Conservation (phyloP, 2,329 filamentous ascomycete genomes). For the Trichophyton equinum region DNA sequence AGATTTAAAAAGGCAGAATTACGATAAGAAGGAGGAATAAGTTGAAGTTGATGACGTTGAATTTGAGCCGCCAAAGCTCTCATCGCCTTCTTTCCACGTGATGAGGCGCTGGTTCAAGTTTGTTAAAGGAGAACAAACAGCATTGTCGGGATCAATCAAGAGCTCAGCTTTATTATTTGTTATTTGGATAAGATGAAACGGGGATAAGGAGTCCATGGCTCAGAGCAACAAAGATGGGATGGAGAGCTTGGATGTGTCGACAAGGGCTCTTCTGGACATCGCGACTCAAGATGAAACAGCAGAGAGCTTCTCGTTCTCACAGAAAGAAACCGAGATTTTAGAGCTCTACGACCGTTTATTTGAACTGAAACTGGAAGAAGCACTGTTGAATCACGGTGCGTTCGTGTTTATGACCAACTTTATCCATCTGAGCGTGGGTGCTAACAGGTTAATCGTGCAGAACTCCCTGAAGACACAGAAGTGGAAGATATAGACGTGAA, state of each 20-base stretch:
- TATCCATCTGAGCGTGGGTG: background rate
- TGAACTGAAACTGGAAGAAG: slow-evolving; percentile 59
- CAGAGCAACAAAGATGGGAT: slow-evolving; percentile 19
- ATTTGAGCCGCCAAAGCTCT: background rate
- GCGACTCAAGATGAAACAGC: slow-evolving; percentile 29
- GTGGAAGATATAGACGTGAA: slow-evolving; percentile 40
- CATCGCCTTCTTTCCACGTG: background rate
- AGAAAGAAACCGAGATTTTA: slow-evolving; percentile 53
- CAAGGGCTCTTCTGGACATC: slow-evolving; percentile 29
- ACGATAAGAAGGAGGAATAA: background rate
- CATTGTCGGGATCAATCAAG: background rate
- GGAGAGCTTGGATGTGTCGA: slow-evolving; percentile 23
- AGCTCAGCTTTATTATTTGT: background rate
- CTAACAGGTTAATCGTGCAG: background rate
- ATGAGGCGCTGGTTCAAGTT: background rate
- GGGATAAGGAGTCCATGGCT: slow-evolving; percentile 21
- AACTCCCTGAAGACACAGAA: background rate
- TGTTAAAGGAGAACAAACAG: background rate
- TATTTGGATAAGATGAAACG: background rate
- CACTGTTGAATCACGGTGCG: slow-evolving; percentile 43
- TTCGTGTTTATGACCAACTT: slow-evolving; percentile 4
- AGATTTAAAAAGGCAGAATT: background rate
- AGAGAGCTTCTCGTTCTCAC: slow-evolving; percentile 47
- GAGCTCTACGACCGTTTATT: slow-evolving; percentile 59
- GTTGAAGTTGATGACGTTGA: background rate